Percentiles rank a stretch among this genome's conserved stretches.
These are phyloP conservation scores for Paraphoma chrysanthemicola DNA, from an alignment of 2,329 filamentous ascomycete species.

Conservation along the genomic window DNA sequence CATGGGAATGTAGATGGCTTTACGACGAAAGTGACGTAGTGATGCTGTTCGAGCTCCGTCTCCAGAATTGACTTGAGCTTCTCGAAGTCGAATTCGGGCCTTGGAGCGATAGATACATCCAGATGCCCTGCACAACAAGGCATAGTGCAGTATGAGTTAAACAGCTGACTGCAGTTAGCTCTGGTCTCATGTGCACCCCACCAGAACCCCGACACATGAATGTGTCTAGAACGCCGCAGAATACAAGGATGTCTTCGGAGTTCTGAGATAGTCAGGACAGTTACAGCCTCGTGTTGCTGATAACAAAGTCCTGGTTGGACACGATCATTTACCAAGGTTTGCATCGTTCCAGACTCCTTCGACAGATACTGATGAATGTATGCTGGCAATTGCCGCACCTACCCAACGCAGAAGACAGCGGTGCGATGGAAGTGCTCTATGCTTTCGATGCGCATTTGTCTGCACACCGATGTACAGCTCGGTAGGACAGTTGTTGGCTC, in stretches of 20 bases:
- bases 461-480: background rate
- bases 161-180: no score
- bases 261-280: no score
- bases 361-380: background rate
- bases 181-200: background rate
- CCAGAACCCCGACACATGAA: no score
- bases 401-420: background rate
- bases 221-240: no score
- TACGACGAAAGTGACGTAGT: no score
- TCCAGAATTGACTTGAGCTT: background rate
- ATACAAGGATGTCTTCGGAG: no score
- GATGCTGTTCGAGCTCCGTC: background rate
- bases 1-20: no score
- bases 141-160: no score
- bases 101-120: background rate
- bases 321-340: no score
- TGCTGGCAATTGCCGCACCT: background rate
- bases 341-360: background rate
- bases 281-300: no score
- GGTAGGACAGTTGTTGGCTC: background rate
- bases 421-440: background rate
- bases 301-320: no score
- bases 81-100: background rate
- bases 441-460: background rate
- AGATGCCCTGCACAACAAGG: background rate